A percentile compares a stretch with the other conserved stretches of the same genome.
Conservation (phyloP, 352 stramenopile genomes). For the Phytophthora aleatoria region DNA sequence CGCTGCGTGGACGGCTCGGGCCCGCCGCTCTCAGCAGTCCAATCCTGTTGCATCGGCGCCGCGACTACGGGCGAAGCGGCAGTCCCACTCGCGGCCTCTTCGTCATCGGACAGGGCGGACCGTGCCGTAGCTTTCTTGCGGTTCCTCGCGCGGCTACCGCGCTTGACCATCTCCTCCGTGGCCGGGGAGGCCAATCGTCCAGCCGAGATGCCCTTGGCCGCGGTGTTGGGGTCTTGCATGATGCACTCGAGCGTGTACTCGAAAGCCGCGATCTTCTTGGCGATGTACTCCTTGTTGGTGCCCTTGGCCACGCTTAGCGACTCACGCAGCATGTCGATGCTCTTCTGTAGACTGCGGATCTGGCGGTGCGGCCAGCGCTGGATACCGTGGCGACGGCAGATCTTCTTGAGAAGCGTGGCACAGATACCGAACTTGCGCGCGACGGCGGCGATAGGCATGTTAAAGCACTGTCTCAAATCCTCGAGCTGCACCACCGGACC, state of each 20-base stretch:
- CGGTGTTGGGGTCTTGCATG: conserved; percentile 81
- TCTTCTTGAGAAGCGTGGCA: conserved; percentile 87
- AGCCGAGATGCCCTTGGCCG: conserved; percentile 71
- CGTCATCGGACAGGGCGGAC: conserved; percentile 52
- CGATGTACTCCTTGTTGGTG: conserved; percentile 80
- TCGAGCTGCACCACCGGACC: conserved; percentile 74
- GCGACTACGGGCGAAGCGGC: conserved; percentile 17
- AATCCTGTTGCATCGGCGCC: conserved; percentile 18
- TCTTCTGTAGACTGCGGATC: conserved; percentile 84
- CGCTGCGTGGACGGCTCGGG: conserved; percentile 17
- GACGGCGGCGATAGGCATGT: conserved; percentile 84
- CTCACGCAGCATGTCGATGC: conserved; percentile 81
- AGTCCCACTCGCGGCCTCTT: conserved; percentile 38
- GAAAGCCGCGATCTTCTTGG: conserved; percentile 83
- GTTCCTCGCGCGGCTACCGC: conserved; percentile 49
- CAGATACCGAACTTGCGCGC: conserved; percentile 86
- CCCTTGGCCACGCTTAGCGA: conserved; percentile 74
- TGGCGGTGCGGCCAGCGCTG: conserved; percentile 85
- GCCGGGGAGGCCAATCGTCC: conserved; percentile 62
- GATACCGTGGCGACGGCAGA: conserved; percentile 81
- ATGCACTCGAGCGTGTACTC: conserved; percentile 85
- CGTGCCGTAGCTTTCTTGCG: conserved; percentile 37
- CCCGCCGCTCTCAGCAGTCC: conserved; percentile 6
- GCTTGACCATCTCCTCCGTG: conserved; percentile 66
- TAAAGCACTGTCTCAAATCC: conserved; percentile 79